A percentile compares a stretch with the other conserved stretches of the same genome.
Evolutionary conservation across 306 rosid species (phyloP).

Genomic region (Quercus engelmannii): DNA sequence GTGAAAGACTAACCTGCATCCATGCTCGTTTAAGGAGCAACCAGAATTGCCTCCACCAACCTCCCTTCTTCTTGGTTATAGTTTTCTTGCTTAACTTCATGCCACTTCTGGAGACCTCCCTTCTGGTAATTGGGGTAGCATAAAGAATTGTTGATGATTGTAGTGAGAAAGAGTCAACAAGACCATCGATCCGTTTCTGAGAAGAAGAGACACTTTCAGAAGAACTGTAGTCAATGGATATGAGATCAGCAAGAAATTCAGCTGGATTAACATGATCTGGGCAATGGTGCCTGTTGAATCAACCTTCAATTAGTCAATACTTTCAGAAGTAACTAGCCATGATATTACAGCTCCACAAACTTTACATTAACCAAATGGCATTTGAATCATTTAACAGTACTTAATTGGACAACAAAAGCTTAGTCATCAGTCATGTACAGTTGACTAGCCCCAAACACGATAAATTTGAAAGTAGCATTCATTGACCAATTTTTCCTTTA

Average conservation of each 20-base stretch:
- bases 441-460: neutral
- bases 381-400: constrained; percentile 3
- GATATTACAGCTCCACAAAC: constrained; percentile 1
- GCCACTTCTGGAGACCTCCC: constrained; percentile 37
- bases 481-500: neutral
- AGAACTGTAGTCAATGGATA: constrained; percentile 89
- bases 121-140: constrained; percentile 66
- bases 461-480: neutral
- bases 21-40: constrained; percentile 93
- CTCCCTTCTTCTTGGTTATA: constrained; percentile 49
- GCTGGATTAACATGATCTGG: constrained; percentile 90
- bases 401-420: constrained; percentile 10
- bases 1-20: constrained; percentile 68
- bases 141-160: constrained; percentile 52
- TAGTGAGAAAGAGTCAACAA: constrained; percentile 75
- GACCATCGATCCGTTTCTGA: constrained; percentile 68
- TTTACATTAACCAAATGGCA: constrained; percentile 4
- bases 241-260: constrained; percentile 93
- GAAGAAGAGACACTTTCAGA: constrained; percentile 80
- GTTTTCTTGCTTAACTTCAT: constrained; percentile 37
- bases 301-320: constrained; percentile 21
- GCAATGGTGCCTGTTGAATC: constrained; percentile 67
- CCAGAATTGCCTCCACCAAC: constrained; percentile 90
- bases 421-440: neutral
- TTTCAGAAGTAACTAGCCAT: constrained; percentile 13